Percentiles rank a stretch among this genome's conserved stretches.
Evolutionary conservation across 345 rosid genomes (phyloP).

Genomic region (Barbarea vulgaris): DNA sequence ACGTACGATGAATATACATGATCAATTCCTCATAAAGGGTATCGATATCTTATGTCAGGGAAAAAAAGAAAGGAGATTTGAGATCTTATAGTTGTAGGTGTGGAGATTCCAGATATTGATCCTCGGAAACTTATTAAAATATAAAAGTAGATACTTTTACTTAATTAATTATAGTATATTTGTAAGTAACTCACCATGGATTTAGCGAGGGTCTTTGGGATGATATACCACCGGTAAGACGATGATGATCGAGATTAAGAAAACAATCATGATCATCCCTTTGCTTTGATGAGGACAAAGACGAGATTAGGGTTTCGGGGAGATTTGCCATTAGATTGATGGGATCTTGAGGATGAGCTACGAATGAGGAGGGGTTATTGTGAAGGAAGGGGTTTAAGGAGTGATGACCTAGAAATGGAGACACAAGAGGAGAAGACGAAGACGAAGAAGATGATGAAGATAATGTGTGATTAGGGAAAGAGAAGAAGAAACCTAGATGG

Average conservation of each 20-base stretch:
- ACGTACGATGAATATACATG: neutral
- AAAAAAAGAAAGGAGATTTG: neutral
- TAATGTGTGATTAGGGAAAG: constrained; percentile 49
- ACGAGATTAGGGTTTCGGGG: constrained; percentile 63
- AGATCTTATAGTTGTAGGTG: neutral
- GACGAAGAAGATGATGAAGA: constrained; percentile 28
- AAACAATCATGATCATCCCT: constrained; percentile 36
- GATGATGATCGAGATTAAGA: constrained; percentile 29
- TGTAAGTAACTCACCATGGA: constrained; percentile 58
- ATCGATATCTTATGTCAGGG: neutral
- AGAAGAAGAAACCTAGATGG: constrained; percentile 63
- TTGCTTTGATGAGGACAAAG: constrained; percentile 44
- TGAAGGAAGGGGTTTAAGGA: constrained; percentile 33
- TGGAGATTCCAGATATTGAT: neutral
- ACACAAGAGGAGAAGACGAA: constrained; percentile 30
- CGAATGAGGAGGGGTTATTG: constrained; percentile 25
- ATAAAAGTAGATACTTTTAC: neutral
- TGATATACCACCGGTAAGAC: constrained; percentile 38
- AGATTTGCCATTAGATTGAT: constrained; percentile 49
- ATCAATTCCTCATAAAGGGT: neutral
- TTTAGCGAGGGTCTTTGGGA: constrained; percentile 61
- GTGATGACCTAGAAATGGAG: constrained; percentile 33
- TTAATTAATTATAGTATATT: neutral
- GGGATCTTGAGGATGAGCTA: constrained; percentile 37
- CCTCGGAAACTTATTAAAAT: neutral